Evolutionary conservation across 2,329 filamentous ascomycete genomes (phyloP).

Genomic region (Esteya vermicola): DNA sequence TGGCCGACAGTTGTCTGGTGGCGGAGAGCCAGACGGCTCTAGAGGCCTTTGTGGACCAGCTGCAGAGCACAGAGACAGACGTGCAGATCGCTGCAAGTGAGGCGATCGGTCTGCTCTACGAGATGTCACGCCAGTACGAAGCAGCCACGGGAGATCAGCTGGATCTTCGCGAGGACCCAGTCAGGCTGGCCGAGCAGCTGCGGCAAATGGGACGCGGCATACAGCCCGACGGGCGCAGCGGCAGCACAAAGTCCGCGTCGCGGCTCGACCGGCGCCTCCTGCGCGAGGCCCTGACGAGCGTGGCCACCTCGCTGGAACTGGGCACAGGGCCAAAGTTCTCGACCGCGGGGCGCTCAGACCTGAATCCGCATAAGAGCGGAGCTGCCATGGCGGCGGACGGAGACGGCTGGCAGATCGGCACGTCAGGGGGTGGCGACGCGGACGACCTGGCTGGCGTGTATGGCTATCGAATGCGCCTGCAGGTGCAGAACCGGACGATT

Average conservation of each 20-base stretch:
- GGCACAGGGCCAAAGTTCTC: constrained; percentile 41
- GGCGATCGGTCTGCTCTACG: constrained; percentile 72
- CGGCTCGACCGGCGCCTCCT: constrained; percentile 33
- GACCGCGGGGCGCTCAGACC: constrained; percentile 26
- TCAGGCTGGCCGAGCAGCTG: constrained; percentile 32
- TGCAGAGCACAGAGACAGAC: constrained; percentile 56
- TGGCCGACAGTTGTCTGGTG: constrained; percentile 44
- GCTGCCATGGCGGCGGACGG: neutral
- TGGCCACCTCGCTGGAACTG: constrained; percentile 38
- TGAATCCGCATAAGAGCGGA: constrained; percentile 28
- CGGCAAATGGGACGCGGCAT: constrained; percentile 27
- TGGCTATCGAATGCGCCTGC: constrained; percentile 37
- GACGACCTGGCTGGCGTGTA: constrained; percentile 30
- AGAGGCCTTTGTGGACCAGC: constrained; percentile 73
- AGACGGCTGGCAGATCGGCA: constrained; percentile 5
- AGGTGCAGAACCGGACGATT: constrained; percentile 29
- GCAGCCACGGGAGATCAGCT: constrained; percentile 33
- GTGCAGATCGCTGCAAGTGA: constrained; percentile 68
- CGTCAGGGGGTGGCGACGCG: neutral
- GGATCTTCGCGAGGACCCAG: constrained; percentile 35
- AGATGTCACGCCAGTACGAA: constrained; percentile 43
- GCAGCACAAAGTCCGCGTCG: constrained; percentile 30
- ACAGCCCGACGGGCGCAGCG: neutral
- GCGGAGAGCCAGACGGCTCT: constrained; percentile 57
- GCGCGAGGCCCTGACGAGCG: constrained; percentile 33